phyloP scores from a whole-genome alignment of 2,329 filamentous ascomycete species.

The Coniochaeta sp. region DNA sequence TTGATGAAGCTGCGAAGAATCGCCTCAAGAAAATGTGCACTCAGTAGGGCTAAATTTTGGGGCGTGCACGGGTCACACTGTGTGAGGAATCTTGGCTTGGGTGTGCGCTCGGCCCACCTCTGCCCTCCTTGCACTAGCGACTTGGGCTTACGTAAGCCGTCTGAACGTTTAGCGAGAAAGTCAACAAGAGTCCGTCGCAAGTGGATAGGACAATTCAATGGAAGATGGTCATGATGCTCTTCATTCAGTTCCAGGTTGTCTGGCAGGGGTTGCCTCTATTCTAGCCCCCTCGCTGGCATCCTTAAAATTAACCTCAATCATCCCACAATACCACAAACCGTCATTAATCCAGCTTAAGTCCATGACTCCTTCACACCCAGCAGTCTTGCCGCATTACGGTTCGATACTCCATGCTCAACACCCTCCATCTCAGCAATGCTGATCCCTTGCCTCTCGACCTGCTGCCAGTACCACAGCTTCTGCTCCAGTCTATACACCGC shows the following conservation, averaged over 20 bases:
- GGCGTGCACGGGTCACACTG: neutral
- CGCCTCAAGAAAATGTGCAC: slow-evolving; percentile 11
- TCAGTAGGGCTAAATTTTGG: slow-evolving; percentile 2
- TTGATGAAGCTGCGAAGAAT: slow-evolving; percentile 30
- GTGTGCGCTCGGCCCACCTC: neutral
- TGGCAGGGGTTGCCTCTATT: too few species aligned
- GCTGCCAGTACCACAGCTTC: slow-evolving; percentile 26
- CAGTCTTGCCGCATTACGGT: neutral
- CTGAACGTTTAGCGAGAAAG: too few species aligned
- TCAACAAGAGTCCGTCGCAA: too few species aligned
- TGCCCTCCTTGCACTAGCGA: too few species aligned
- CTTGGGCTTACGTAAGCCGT: too few species aligned
- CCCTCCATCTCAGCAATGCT: slow-evolving; percentile 50
- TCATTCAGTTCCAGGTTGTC: too few species aligned
- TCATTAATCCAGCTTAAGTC: too few species aligned
- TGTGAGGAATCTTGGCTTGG: neutral
- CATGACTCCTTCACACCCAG: neutral
- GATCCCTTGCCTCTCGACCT: slow-evolving; percentile 30
- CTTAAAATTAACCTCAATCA: too few species aligned
- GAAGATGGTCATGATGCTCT: too few species aligned
- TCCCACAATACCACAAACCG: too few species aligned
- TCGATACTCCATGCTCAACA: neutral
- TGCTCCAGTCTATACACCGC: slow-evolving; percentile 29
- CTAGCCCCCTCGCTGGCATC: too few species aligned
- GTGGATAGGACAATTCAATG: too few species aligned